A percentile compares a stretch with the other conserved stretches of the same genome.
These are phyloP conservation scores for Cyclanthera cordifolia DNA, from an alignment of 306 rosid species.

Conservation along the genomic window DNA sequence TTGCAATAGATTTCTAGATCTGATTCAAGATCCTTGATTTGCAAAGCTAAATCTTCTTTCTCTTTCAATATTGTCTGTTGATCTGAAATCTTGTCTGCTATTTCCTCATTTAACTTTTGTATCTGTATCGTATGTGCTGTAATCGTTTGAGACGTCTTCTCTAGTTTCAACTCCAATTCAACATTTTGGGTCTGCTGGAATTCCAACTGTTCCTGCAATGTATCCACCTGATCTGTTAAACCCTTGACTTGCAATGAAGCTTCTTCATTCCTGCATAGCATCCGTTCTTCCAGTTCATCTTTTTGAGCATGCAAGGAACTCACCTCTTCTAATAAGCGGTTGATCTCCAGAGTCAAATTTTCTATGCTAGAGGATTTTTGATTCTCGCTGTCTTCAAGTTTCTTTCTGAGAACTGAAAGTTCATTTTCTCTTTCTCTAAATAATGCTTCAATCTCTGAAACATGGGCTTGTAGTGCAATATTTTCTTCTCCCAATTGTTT, in stretches of 20 bases:
- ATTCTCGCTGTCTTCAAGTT: conserved; percentile 41
- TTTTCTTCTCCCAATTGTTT: conserved; percentile 37
- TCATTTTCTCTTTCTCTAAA: conserved; percentile 45
- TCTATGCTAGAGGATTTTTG: conserved; percentile 37
- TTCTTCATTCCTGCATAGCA: conserved; percentile 36
- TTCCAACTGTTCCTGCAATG: conserved; percentile 48
- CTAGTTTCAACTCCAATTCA: conserved; percentile 47
- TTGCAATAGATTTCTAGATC: conserved; percentile 30
- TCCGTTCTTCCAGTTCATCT: conserved; percentile 45
- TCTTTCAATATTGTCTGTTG: conserved; percentile 41
- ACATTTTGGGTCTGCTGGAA: conserved; percentile 32
- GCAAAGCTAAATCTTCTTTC: conserved; percentile 31
- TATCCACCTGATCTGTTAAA: conserved; percentile 37
- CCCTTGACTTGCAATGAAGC: conserved; percentile 39
- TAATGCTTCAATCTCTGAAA: conserved; percentile 39
- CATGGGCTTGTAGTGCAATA: conserved; percentile 25
- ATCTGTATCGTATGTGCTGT: conserved; percentile 37
- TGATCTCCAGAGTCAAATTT: conserved; percentile 43
- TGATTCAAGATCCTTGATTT: conserved; percentile 33
- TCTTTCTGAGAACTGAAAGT: conserved; percentile 34
- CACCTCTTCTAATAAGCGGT: conserved; percentile 34
- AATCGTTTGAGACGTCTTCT: conserved; percentile 32
- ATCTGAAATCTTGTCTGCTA: conserved; percentile 31
- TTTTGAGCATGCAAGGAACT: conserved; percentile 34
- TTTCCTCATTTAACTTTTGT: conserved; percentile 51